Evolutionary conservation across 1,284 basidiomycete species (phyloP).

Genomic region (Mycena citricolor): DNA sequence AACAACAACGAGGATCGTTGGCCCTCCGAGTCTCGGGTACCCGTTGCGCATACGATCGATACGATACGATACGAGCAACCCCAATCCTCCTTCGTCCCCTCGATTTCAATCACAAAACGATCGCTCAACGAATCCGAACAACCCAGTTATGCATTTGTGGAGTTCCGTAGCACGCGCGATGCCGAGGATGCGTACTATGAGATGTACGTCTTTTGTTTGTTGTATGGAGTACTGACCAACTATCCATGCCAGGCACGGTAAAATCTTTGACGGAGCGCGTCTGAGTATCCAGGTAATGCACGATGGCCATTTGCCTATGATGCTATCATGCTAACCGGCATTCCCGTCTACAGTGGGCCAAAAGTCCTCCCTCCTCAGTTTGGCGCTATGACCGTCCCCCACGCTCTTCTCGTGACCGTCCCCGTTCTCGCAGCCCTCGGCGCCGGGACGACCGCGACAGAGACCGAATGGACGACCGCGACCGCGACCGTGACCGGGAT

Average conservation of each 20-base stretch:
- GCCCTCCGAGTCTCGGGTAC: too few species aligned
- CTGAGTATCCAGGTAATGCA: conserved; percentile 80
- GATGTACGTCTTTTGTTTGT: conserved; percentile 66
- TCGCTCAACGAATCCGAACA: conserved; percentile 68
- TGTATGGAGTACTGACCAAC: too few species aligned
- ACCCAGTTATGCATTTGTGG: conserved; percentile 88
- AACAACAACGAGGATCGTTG: too few species aligned
- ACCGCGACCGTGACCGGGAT: conserved; percentile 32
- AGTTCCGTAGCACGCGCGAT: conserved; percentile 81
- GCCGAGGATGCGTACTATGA: conserved; percentile 90
- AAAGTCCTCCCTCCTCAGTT: conserved; percentile 83
- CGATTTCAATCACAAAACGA: conserved; percentile 35
- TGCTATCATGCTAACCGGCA: conserved; percentile 2
- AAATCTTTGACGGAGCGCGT: conserved; percentile 78
- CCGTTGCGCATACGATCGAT: too few species aligned
- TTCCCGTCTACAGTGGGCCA: conserved; percentile 71
- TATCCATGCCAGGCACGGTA: conserved; percentile 79
- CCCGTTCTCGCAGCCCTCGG: conserved; percentile 46
- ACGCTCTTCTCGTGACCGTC: conserved; percentile 41
- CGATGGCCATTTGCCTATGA: background rate
- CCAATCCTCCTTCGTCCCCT: conserved; percentile 21
- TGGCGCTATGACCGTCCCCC: conserved; percentile 74
- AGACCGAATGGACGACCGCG: conserved; percentile 37
- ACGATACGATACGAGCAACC: too few species aligned
- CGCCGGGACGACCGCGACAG: conserved; percentile 44